A percentile compares a stretch with the other conserved stretches of the same genome.
phyloP scores from a whole-genome alignment of 2,329 filamentous ascomycete genomes.

The Fusarium heterosporum region DNA sequence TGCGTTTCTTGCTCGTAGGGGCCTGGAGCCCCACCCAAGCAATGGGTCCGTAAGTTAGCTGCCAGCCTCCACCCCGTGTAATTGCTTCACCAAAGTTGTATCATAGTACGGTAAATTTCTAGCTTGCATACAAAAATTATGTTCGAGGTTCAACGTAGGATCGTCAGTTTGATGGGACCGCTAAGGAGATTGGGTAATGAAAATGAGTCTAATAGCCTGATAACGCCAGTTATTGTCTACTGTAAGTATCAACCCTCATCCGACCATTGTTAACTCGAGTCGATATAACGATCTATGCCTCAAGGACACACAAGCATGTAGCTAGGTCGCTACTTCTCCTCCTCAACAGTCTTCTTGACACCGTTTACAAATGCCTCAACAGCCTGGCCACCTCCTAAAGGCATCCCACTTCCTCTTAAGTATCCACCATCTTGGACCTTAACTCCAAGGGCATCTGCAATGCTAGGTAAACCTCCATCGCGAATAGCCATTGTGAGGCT shows the following conservation, averaged over 20 bases:
- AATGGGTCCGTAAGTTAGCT: neutral
- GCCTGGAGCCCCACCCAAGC: constrained; percentile 8
- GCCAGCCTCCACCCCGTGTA: neutral
- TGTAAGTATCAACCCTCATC: constrained; percentile 18
- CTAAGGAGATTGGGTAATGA: neutral
- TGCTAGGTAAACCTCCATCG: constrained; percentile 89
- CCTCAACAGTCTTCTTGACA: constrained; percentile 81
- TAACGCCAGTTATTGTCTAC: constrained; percentile 17
- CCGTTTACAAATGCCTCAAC: constrained; percentile 93
- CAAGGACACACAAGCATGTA: neutral
- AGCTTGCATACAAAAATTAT: neutral
- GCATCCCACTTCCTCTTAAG: constrained; percentile 80
- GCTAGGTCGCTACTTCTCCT: constrained; percentile 54
- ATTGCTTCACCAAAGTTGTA: neutral
- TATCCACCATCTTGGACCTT: constrained; percentile 87
- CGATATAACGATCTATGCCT: constrained; percentile 2
- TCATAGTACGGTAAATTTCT: neutral
- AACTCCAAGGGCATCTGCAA: constrained; percentile 86
- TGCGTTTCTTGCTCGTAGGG: constrained; percentile 8
- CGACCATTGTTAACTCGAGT: constrained; percentile 21
- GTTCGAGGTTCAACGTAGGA: neutral
- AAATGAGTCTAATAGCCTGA: neutral
- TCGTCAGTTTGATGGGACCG: neutral
- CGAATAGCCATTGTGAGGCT: constrained; percentile 88
- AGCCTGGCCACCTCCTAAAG: constrained; percentile 87